phyloP scores from a whole-genome alignment of 352 stramenopile species.

The Hyaloperonospora brassicae region DNA sequence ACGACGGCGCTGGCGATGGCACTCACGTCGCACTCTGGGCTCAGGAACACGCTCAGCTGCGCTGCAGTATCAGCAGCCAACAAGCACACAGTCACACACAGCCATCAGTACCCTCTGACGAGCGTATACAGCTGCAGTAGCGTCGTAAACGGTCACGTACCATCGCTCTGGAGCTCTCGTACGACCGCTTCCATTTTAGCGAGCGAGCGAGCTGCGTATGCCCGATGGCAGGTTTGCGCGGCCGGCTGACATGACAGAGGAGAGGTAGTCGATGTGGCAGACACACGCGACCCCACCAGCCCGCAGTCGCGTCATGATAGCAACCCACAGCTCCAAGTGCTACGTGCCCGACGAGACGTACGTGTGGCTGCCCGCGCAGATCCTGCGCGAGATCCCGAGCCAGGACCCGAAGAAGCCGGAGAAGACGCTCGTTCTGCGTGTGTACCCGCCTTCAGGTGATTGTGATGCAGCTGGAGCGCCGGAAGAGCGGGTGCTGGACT shows the following conservation, averaged over 20 bases:
- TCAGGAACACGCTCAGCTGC: constrained; percentile 67
- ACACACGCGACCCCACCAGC: constrained; percentile 6
- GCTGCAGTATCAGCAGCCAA: constrained; percentile 23
- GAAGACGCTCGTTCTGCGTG: constrained; percentile 49
- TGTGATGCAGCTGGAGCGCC: constrained; percentile 9
- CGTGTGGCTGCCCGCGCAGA: constrained; percentile 72
- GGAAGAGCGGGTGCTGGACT: constrained; percentile 61
- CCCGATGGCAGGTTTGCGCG: constrained; percentile 10
- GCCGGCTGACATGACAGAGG: background rate
- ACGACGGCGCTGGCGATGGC: constrained; percentile 73
- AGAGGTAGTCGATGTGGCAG: no score
- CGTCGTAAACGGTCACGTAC: constrained; percentile 20
- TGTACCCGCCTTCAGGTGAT: constrained; percentile 31
- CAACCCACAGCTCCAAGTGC: constrained; percentile 54
- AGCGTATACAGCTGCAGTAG: no score
- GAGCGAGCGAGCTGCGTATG: constrained; percentile 1
- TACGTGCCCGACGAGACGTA: constrained; percentile 73
- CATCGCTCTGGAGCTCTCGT: constrained; percentile 65
- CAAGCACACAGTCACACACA: constrained; percentile 5
- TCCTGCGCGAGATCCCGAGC: constrained; percentile 54
- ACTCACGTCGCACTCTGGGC: constrained; percentile 63
- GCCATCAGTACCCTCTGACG: background rate
- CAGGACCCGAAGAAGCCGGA: constrained; percentile 43
- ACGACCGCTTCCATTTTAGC: constrained; percentile 45
- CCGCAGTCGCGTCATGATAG: constrained; percentile 10